Base-by-base conservation (phyloP, 164 flowering plant species). In the Taxillus chinensis region DNA sequence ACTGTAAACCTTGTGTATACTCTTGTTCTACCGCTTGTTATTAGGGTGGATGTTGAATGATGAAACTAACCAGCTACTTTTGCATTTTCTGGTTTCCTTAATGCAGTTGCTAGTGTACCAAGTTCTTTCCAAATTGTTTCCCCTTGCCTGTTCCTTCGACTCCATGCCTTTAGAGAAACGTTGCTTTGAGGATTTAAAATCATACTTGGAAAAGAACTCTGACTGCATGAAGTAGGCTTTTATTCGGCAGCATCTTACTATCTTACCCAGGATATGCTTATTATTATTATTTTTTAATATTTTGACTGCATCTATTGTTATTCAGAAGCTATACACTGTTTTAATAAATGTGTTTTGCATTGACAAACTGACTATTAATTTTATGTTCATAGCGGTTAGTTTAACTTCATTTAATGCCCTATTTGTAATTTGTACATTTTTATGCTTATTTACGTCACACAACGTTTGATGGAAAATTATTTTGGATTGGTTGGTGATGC, bases 41-140 rank as follows among this genome's bases (percentile, higher is more conserved):
- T 4, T 62, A 15, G 27, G 11, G 16, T 10, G 39, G 11, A 9
- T 68, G 8, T 6, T 56, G 45, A 51, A 14, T 53, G 3, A 8
- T 16, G 5, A 59, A 55, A n/a, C 41, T 65, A 17, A n/a, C 48
- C 15, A 39, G 55, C 39, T 62, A 39, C 12, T 51, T 5, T 59
- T 4, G 9, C 40, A 14, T 14, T 37, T 59, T 57, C 43, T 41
- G 45, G 41, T 15, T 55, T 41, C 62, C 46, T 17, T 69, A 46
- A 53, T 74, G 69, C 83, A 95, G 99, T 73, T 95, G 60, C 75
- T 95, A 52, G 89, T 91, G n/a, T 79, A 89, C 70, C 86, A 83
- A 52, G 90, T 95, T 70, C 80, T 91, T 61, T 73, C 64, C 70
- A 87, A 82, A 69, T 45, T 84, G 62, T 74, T 78, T 62, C 87